A percentile compares a stretch with the other conserved stretches of the same genome.
Conservation (phyloP, 2,329 filamentous ascomycete species). For the Penicillium sp. region DNA sequence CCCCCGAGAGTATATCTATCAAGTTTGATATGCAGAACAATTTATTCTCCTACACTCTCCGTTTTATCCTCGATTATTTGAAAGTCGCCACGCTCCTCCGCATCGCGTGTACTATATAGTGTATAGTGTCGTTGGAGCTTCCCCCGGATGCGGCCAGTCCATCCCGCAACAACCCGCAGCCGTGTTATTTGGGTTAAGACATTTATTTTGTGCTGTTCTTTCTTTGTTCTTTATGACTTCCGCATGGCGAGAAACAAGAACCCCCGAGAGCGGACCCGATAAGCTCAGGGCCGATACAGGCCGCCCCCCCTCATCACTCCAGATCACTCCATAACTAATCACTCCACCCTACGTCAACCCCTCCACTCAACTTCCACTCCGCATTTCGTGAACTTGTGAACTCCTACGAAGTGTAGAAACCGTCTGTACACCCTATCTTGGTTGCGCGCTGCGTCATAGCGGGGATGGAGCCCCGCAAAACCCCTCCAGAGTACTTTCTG, state of each 20-base stretch:
- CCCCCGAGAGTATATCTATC: too few species aligned
- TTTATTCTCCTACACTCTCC: too few species aligned
- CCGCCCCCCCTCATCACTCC: constrained; percentile 21
- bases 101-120: not conserved
- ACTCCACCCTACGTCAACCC: constrained; percentile 11
- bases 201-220: not conserved
- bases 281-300: constrained; percentile 27
- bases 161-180: constrained; percentile 2
- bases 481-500: constrained; percentile 84
- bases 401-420: not conserved
- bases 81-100: not conserved
- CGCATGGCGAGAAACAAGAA: not conserved
- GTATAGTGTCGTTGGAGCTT: not conserved
- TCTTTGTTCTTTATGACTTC: not conserved
- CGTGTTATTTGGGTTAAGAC: not conserved
- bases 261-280: constrained; percentile 15
- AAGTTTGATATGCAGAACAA: too few species aligned
- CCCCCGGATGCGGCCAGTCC: constrained; percentile 16
- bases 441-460: constrained; percentile 22
- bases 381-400: not conserved
- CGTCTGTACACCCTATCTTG: not conserved
- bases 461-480: constrained; percentile 62
- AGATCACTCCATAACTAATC: constrained; percentile 4
- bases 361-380: not conserved
- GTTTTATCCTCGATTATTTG: not conserved